phyloP scores from a whole-genome alignment of 345 rosid species.

The Carallia brachiata region DNA sequence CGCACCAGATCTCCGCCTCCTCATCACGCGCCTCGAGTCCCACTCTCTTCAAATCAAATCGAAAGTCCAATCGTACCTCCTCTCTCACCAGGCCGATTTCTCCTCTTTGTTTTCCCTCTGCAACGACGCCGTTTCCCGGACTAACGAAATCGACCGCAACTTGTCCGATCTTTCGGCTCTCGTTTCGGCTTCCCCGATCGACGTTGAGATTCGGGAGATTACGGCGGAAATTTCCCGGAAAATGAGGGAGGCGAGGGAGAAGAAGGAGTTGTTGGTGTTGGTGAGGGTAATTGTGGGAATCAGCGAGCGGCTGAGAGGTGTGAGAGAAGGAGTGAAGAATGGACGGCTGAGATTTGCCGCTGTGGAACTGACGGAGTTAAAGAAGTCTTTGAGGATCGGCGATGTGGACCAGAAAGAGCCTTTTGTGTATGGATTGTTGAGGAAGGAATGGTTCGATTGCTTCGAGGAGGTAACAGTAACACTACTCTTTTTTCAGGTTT shows the following conservation, averaged over 20 bases:
- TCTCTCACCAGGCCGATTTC: conserved; percentile 71
- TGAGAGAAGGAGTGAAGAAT: conserved; percentile 49
- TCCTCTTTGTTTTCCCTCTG: conserved; percentile 76
- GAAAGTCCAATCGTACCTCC: conserved; percentile 78
- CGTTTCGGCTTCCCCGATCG: conserved; percentile 63
- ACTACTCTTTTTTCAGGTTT: neutral
- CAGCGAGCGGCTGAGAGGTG: conserved; percentile 60
- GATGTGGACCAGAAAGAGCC: conserved; percentile 74
- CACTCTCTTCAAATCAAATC: conserved; percentile 88
- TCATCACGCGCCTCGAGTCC: conserved; percentile 71
- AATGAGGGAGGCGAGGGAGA: conserved; percentile 57
- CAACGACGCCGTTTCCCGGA: conserved; percentile 57
- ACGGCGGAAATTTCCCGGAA: conserved; percentile 54
- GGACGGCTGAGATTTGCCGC: conserved; percentile 72
- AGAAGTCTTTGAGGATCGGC: conserved; percentile 59
- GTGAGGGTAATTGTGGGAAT: conserved; percentile 58
- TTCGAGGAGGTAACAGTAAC: conserved; percentile 66
- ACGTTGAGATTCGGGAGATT: conserved; percentile 55
- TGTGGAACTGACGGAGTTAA: conserved; percentile 69
- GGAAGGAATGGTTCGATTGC: conserved; percentile 73
- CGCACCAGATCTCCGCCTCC: conserved; percentile 98
- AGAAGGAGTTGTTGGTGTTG: conserved; percentile 60
- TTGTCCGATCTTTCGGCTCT: conserved; percentile 46
- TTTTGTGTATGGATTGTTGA: conserved; percentile 57
- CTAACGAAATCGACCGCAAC: conserved; percentile 42